phyloP scores from a whole-genome alignment of 495 filamentous ascomycete genomes.

The Aspergillus avenaceus region DNA sequence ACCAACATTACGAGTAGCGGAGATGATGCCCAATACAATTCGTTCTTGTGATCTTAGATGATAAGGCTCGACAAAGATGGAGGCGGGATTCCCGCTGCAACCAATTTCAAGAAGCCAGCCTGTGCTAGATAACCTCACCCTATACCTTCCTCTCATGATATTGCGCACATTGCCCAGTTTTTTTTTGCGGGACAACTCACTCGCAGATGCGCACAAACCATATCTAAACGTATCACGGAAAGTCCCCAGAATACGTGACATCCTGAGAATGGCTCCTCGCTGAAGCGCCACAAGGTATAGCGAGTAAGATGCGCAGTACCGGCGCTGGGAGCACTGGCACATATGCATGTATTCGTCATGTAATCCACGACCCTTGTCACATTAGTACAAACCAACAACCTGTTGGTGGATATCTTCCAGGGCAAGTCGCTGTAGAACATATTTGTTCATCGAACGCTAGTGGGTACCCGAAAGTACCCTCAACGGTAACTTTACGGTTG shows the following conservation, averaged over 20 bases:
- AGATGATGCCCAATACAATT: neutral
- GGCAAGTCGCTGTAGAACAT: neutral
- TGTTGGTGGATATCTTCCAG: neutral
- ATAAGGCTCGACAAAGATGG: neutral
- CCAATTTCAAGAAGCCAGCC: neutral
- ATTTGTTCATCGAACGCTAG: neutral
- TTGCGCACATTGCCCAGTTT: neutral
- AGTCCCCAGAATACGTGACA: neutral
- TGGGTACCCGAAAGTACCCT: neutral
- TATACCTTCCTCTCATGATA: neutral
- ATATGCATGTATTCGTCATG: neutral
- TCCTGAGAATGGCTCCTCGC: neutral
- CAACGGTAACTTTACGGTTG: neutral
- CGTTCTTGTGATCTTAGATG: neutral
- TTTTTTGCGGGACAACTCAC: slow-evolving; percentile 2
- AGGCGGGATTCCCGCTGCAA: neutral
- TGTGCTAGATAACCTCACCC: neutral
- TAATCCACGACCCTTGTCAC: neutral
- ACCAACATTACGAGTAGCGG: too few relatives aligned
- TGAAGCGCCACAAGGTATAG: neutral
- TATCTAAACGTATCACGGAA: neutral
- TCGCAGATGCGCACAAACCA: neutral
- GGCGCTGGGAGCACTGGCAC: neutral
- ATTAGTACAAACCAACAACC: neutral
- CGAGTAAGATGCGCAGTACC: neutral